Base-by-base conservation (phyloP, 2,329 filamentous ascomycete genomes). In the Penicillium sp. region DNA sequence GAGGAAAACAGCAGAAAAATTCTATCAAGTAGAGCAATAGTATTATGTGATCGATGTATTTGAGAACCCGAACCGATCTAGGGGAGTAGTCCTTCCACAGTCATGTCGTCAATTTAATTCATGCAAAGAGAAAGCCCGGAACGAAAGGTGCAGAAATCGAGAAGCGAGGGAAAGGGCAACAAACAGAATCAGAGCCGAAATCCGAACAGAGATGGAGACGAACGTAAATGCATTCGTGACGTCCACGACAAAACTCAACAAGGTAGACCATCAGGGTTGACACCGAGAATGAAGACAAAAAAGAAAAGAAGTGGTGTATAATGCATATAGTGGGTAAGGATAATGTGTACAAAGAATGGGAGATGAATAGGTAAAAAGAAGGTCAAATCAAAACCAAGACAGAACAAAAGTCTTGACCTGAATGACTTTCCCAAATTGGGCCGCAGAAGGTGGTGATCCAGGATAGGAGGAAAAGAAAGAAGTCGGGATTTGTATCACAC, bases 331-430 rank as follows among this genome's bases (percentile, higher is more conserved):
- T 45, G 17, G 50, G 50, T 50, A 66, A 63, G 12, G 53, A 54
- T 50, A 65, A 62, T 55, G 62, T 67, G 58, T 67, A 63, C 60
- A 65, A 27, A 66, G 60, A 67, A 67, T 54, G 43, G 50, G 33
- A 66, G 9, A 55, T 43, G 46, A 61, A 61, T 38, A 19, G 38
- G 23, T 27, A 38, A 27, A 45, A 42, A 6, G 29, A 48, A 27
- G 29, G 23, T 37, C 47, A 8, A n/a, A 27, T 54, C 29, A 31
- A 38, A 31, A 31, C 25, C 38, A 33, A 51, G 19, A 23, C 9
- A 7, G 4, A 19, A 43, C 12, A 12, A 38, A 38, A 27, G 21
- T n/a, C 29, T 33, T 37, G 29, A 10, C n/a, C 37, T 29, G 29
- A 50, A 50, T 23, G 21, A 7, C 13, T n/a, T 10, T n/a, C 19